Percentiles rank a stretch among this genome's conserved stretches.
Evolutionary conservation across 2,329 filamentous ascomycete species (phyloP).

Genomic region (Colletotrichum gloeosporioides): DNA sequence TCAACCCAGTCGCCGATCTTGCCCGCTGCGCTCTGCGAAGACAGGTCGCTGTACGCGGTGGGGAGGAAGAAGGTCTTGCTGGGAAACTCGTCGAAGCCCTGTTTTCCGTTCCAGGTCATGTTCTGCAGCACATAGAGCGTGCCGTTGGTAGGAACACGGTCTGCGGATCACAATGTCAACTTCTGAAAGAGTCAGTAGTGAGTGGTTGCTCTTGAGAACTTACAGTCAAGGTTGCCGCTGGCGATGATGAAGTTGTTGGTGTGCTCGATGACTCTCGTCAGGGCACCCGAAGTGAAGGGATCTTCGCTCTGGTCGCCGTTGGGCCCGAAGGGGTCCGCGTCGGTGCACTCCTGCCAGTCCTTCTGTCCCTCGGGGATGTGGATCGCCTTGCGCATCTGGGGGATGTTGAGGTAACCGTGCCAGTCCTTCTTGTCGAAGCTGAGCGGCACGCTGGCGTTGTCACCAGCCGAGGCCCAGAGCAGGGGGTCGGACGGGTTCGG

Average conservation of each 20-base stretch:
- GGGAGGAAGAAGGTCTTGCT: constrained; percentile 72
- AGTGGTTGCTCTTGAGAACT: background rate
- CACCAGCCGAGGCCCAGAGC: constrained; percentile 63
- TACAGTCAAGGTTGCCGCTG: constrained; percentile 71
- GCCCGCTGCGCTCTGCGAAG: constrained; percentile 2
- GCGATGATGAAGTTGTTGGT: constrained; percentile 77
- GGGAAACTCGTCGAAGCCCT: constrained; percentile 71
- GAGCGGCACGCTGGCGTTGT: constrained; percentile 36
- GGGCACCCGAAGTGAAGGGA: constrained; percentile 51
- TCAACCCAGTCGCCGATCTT: constrained; percentile 9
- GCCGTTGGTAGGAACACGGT: constrained; percentile 70
- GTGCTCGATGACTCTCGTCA: constrained; percentile 75
- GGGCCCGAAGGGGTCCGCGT: constrained; percentile 38
- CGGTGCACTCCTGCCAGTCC: constrained; percentile 48
- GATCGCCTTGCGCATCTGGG: constrained; percentile 73
- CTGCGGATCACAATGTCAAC: background rate
- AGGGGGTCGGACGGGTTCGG: constrained; percentile 73
- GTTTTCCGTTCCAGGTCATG: constrained; percentile 78
- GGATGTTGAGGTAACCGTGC: constrained; percentile 72
- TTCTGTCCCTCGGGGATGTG: constrained; percentile 57
- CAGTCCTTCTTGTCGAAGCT: constrained; percentile 67
- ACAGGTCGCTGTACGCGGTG: background rate
- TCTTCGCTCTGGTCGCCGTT: constrained; percentile 51
- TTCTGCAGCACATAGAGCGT: constrained; percentile 78
- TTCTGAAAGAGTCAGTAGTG: background rate